A percentile compares a stretch with the other conserved stretches of the same genome.
Conservation (phyloP, 2,329 filamentous ascomycete genomes). For the Sordariomycetes sp. region DNA sequence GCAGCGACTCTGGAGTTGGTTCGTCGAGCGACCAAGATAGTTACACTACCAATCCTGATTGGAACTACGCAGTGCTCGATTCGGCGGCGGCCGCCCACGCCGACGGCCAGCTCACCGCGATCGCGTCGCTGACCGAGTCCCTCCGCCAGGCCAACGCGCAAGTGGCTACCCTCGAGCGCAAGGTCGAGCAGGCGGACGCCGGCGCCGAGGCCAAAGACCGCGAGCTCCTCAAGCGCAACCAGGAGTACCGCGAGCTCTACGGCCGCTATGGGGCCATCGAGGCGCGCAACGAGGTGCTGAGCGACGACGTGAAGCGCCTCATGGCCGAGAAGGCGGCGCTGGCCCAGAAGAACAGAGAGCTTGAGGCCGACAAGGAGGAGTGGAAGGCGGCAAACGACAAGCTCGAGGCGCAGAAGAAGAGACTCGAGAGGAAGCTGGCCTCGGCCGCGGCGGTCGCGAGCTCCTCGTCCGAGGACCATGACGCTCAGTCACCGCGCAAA, state of each 20-base stretch:
- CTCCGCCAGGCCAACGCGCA: constrained; percentile 2
- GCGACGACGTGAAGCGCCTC: constrained; percentile 19
- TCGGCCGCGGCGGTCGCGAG: neutral
- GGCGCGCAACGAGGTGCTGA: constrained; percentile 16
- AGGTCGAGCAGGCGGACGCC: neutral
- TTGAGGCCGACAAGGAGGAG: neutral
- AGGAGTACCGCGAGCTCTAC: constrained; percentile 1
- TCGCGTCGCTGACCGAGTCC: constrained; percentile 2
- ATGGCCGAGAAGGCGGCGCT: neutral
- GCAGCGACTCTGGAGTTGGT: constrained; percentile 12
- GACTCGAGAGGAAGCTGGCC: constrained; percentile 1
- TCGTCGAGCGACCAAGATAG: constrained; percentile 11
- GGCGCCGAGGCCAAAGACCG: neutral
- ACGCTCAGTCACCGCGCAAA: neutral
- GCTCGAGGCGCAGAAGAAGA: neutral
- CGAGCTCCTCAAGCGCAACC: neutral
- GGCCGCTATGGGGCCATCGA: constrained; percentile 5
- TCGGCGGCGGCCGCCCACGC: neutral
- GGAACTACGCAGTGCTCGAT: constrained; percentile 8
- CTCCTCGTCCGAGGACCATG: neutral
- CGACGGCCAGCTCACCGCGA: neutral
- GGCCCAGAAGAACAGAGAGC: constrained; percentile 13
- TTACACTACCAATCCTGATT: constrained; percentile 10
- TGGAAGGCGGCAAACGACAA: neutral
- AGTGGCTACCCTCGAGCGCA: neutral